Conservation (phyloP, 352 stramenopile species). For the Phytophthora uliginosa region DNA sequence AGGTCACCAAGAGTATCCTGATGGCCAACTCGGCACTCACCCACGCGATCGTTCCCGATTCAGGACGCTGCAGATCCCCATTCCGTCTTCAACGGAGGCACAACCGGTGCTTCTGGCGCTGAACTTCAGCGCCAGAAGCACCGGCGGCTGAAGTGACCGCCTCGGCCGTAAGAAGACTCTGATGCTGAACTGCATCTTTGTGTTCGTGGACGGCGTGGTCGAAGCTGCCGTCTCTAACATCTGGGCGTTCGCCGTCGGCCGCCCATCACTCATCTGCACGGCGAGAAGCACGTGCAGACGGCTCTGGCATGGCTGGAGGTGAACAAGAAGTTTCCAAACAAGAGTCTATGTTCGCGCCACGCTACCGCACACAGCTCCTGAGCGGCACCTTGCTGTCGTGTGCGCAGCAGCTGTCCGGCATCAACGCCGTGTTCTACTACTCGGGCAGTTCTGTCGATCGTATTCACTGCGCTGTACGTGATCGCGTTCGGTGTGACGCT, state of each 20-base stretch:
- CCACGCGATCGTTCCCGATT: constrained; percentile 87
- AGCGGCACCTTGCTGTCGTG: too few species aligned
- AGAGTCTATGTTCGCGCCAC: too few species aligned
- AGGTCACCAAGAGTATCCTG: constrained; percentile 83
- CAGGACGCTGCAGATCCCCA: constrained; percentile 87
- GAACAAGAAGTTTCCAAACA: constrained; percentile 14
- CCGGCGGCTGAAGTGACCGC: too few species aligned
- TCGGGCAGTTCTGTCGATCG: too few species aligned
- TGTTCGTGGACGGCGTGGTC: too few species aligned
- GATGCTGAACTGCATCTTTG: constrained; percentile 7
- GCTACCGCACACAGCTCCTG: too few species aligned
- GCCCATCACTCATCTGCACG: too few species aligned
- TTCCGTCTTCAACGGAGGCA: constrained; percentile 64
- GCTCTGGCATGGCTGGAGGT: constrained; percentile 25
- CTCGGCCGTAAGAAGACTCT: constrained; percentile 32
- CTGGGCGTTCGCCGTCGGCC: constrained; percentile 23
- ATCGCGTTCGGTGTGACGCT: too few species aligned
- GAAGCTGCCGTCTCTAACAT: constrained; percentile 16
- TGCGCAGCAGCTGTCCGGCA: too few species aligned
- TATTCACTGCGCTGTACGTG: too few species aligned
- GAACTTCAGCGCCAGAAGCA: constrained; percentile 26
- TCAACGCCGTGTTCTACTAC: too few species aligned
- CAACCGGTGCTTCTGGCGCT: constrained; percentile 58
- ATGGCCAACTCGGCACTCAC: constrained; percentile 83
- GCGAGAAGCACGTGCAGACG: constrained; percentile 28